Conservation (phyloP, 2,329 filamentous ascomycete species). For the Chrysoporthe cubensis region DNA sequence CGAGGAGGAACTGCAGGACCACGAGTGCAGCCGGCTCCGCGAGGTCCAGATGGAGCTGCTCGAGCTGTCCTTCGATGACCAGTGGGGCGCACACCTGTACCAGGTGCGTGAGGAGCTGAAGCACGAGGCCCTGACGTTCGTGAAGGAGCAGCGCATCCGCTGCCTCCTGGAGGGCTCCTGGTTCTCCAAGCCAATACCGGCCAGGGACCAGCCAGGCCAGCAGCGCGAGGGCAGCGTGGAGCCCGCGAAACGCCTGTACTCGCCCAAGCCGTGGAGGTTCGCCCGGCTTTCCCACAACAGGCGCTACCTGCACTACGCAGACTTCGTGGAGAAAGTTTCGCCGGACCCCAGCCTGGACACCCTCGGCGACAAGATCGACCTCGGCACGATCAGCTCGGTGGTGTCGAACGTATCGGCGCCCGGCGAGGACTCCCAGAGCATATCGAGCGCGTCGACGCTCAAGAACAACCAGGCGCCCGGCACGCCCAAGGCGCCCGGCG, state of each 20-base stretch:
- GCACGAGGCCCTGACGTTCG: slow-evolving; percentile 90
- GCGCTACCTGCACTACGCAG: slow-evolving; percentile 85
- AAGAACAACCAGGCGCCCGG: slow-evolving; percentile 38
- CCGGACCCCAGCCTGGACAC: slow-evolving; percentile 73
- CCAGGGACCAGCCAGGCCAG: slow-evolving; percentile 42
- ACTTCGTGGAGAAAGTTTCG: slow-evolving; percentile 70
- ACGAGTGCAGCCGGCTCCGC: slow-evolving; percentile 77
- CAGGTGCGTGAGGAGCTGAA: slow-evolving; percentile 91
- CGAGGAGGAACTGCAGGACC: slow-evolving; percentile 85
- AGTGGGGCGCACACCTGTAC: slow-evolving; percentile 87
- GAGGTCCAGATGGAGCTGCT: slow-evolving; percentile 92
- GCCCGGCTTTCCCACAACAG: slow-evolving; percentile 89
- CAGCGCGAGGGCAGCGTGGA: slow-evolving; percentile 48
- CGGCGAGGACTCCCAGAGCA: slow-evolving; percentile 53
- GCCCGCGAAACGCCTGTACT: slow-evolving; percentile 45
- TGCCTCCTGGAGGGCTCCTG: slow-evolving; percentile 88
- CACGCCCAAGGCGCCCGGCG: slow-evolving; percentile 18
- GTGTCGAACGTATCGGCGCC: slow-evolving; percentile 86
- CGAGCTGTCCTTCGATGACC: slow-evolving; percentile 89
- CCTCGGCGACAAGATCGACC: slow-evolving; percentile 81
- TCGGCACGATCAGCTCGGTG: slow-evolving; percentile 86
- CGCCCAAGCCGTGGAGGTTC: slow-evolving; percentile 73
- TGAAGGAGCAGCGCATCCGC: slow-evolving; percentile 93
- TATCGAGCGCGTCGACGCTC: slow-evolving; percentile 47
- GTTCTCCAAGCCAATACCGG: slow-evolving; percentile 66